Conservation (phyloP, 164 flowering plant species). For the Tetrastigma voinierianum region DNA sequence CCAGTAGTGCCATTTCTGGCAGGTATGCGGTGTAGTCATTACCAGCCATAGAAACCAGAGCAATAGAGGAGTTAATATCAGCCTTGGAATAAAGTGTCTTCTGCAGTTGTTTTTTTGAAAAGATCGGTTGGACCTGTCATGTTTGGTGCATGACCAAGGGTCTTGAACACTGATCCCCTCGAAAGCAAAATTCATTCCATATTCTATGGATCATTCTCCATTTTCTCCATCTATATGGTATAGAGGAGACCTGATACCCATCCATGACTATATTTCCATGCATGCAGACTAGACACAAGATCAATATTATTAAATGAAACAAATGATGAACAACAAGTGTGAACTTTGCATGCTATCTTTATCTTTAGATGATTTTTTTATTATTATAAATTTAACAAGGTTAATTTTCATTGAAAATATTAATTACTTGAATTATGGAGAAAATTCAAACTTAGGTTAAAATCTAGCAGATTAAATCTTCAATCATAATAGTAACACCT, state of each 20-base stretch:
- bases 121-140: constrained; percentile 14
- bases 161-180: constrained; percentile 22
- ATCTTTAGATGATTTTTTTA: too few species aligned
- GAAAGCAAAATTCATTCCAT: constrained; percentile 19
- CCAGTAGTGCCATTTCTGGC: constrained; percentile 2
- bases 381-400: too few species aligned
- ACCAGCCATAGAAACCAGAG: constrained; percentile 12
- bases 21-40: constrained; percentile 10
- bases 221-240: constrained; percentile 6
- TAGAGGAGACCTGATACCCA: constrained; percentile 9
- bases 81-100: not conserved
- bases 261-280: not conserved
- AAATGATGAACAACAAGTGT: too few species aligned
- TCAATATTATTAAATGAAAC: too few species aligned
- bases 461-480: too few species aligned
- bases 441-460: too few species aligned
- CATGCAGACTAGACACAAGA: too few species aligned
- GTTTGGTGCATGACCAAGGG: constrained; percentile 7
- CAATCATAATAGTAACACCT: too few species aligned
- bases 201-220: not conserved
- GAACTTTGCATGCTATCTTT: too few species aligned
- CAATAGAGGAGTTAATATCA: constrained; percentile 12
- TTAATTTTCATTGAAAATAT: too few species aligned
- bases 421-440: too few species aligned
- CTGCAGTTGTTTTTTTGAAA: constrained; percentile 1